Conservation (phyloP, 352 stramenopile species). For the Thraustochytrium sp. region DNA sequence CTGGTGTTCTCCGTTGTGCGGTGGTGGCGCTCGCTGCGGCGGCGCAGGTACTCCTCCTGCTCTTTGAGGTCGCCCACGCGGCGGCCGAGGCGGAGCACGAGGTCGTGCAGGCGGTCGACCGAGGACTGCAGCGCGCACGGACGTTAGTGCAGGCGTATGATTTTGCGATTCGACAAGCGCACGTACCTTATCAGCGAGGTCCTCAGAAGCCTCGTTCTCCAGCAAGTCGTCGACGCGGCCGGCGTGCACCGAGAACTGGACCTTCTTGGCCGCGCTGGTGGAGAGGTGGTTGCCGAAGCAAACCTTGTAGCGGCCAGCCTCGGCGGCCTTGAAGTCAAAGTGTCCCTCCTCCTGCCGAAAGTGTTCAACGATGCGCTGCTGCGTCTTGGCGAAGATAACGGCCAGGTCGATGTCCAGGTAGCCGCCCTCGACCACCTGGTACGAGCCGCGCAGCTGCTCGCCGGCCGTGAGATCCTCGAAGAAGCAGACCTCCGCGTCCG, state of each 20-base stretch:
- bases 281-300: conserved; percentile 29
- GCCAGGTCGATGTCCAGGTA: conserved; percentile 23
- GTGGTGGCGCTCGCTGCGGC: conserved; percentile 27
- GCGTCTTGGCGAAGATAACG: not conserved
- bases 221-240: conserved; percentile 2
- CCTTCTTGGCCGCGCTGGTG: not conserved
- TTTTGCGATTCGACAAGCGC: no score
- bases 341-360: conserved; percentile 13
- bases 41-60: conserved; percentile 32
- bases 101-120: not conserved
- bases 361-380: conserved; percentile 5
- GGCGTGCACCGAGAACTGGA: conserved; percentile 20
- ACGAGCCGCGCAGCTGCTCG: conserved; percentile 22
- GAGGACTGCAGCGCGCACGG: no score
- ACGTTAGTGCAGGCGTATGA: no score
- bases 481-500: conserved; percentile 38
- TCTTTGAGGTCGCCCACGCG: conserved; percentile 37
- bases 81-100: not conserved
- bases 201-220: conserved; percentile 11
- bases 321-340: not conserved
- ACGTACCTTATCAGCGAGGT: conserved; percentile 35
- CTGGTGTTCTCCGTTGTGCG: conserved; percentile 16
- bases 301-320: conserved; percentile 3
- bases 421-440: conserved; percentile 20
- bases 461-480: conserved; percentile 1